phyloP scores from a whole-genome alignment of 2,329 filamentous ascomycete genomes.

The Calonectria hawksworthii region DNA sequence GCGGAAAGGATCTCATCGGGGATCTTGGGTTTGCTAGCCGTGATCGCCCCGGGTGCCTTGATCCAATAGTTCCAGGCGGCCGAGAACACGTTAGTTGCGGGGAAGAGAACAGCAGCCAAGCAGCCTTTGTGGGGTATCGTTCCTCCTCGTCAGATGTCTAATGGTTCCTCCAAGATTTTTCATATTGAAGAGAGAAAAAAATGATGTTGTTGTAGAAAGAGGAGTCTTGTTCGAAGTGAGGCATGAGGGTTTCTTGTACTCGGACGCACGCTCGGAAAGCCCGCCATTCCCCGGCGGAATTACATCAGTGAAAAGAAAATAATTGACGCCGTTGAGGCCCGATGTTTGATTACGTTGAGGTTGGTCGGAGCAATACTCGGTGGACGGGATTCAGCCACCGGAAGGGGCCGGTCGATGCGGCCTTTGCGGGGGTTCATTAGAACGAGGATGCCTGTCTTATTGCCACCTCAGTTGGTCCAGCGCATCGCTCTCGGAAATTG shows the following conservation, averaged over 20 bases:
- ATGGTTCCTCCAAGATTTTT: background rate
- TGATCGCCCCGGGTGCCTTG: background rate
- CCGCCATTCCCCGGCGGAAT: background rate
- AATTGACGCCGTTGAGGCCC: background rate
- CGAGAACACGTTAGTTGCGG: background rate
- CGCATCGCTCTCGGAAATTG: background rate
- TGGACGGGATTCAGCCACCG: background rate
- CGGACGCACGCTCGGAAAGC: background rate
- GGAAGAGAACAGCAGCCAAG: background rate
- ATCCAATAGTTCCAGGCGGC: background rate
- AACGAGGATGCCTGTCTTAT: background rate
- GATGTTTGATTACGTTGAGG: background rate
- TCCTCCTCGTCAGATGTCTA: background rate
- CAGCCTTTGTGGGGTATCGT: background rate
- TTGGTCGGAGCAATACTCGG: background rate
- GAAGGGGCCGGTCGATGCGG: conserved; percentile 1
- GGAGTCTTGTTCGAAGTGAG: background rate
- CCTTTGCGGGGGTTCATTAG: background rate
- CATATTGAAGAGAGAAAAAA: too few relatives aligned
- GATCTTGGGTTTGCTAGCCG: background rate
- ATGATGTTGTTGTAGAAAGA: too few relatives aligned
- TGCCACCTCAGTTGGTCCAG: conserved; percentile 3
- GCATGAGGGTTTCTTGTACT: background rate
- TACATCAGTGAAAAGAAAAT: background rate
- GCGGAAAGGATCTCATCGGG: background rate